phyloP scores from a whole-genome alignment of 257 asterid species.

The Cruciata laevipes region DNA sequence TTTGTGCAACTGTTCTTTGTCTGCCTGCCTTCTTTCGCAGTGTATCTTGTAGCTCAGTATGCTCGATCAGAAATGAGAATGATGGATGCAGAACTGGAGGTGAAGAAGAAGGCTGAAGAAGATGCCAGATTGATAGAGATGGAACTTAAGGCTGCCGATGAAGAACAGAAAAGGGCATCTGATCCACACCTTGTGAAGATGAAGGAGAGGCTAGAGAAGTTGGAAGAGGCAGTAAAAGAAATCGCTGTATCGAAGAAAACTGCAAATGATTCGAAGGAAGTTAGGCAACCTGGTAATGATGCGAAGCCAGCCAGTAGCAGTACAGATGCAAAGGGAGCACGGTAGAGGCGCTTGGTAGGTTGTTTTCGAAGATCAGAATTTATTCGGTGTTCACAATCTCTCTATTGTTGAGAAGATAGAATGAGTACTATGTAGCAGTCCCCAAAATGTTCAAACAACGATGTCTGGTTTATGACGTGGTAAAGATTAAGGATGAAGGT shows the following conservation, averaged over 20 bases:
- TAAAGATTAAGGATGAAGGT: no score
- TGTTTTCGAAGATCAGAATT: no score
- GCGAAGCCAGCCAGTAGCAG: not conserved
- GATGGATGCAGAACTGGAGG: constrained; percentile 83
- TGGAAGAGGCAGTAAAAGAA: constrained; percentile 64
- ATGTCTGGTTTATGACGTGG: no score
- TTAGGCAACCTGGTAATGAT: constrained; percentile 3
- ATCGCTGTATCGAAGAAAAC: constrained; percentile 44
- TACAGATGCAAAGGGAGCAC: no score
- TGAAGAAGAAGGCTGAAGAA: constrained; percentile 77
- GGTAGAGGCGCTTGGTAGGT: no score
- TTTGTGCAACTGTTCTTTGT: constrained; percentile 80
- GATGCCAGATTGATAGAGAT: constrained; percentile 79
- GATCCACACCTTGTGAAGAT: constrained; percentile 54
- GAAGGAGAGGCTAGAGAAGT: constrained; percentile 24
- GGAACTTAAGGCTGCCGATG: constrained; percentile 63
- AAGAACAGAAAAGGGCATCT: constrained; percentile 39
- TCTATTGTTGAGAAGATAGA: no score
- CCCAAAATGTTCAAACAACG: no score
- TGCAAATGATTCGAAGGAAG: constrained; percentile 18
- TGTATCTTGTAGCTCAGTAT: constrained; percentile 86
- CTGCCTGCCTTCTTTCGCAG: constrained; percentile 93
- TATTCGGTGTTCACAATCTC: no score
- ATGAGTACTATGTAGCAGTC: no score
- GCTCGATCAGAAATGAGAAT: constrained; percentile 90